Base-by-base conservation (phyloP, 2,329 filamentous ascomycete genomes). In the Exserohilum rostratum region DNA sequence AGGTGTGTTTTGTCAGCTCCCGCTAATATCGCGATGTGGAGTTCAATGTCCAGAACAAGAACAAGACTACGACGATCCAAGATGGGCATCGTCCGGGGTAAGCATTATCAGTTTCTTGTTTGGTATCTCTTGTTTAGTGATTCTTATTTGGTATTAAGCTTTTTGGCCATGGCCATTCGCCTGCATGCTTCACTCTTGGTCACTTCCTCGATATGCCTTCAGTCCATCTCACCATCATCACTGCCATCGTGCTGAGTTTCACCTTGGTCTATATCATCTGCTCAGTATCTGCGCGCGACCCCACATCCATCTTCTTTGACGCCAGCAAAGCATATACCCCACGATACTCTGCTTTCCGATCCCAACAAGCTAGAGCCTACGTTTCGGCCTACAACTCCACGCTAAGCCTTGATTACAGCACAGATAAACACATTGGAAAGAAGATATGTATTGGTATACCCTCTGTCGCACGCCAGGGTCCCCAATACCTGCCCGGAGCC, bases 391-490 rank as follows among this genome's bases (percentile, higher is more conserved):
- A 60, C 37, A 63, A 66, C 53, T 44, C 57, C 34, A 51, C 61
- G 9, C 62, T 56, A 13, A 53, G 60, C 11, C 29, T 52, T 17
- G 65, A 62, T 25, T 48, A 57, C 12, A 48, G 50, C 18, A 39
- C 48, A 7, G 53, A 60, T 29, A 53, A 53, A 42, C 60, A 65
- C 15, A 18, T 15, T 15, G 29, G n/a, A 37, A 49, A 63, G 46
- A 68, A 70, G 40, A 54, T 81, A 9, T 82, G 80, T 49, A 62
- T 82, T 2, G 79, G 78, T 1, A 74, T 82, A 47, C 72, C 78
- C 9, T 75, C 77, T 0, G 70, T 79, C 22, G 75, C 73, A 12
- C 70, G 79, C 11, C 60, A 76, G n/a, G 72, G 71, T 13, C 69
- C 69, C 1, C 67, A 73, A 18, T 80, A 82, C 55, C 67, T 82